Conservation (phyloP, 805 yeast species). For the Hanseniaspora jakobsenii region DNA sequence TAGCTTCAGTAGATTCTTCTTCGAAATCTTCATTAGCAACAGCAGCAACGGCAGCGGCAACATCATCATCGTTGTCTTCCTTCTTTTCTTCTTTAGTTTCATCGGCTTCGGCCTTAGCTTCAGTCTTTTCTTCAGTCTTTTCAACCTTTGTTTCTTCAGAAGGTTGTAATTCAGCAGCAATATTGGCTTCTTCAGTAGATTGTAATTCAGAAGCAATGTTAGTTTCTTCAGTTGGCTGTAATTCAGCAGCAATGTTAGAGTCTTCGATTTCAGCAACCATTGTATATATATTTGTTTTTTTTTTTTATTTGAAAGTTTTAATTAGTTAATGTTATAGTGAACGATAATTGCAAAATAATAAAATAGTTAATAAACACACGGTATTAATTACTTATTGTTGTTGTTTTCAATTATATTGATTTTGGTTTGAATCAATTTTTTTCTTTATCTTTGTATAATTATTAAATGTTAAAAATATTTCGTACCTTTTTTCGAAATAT, state of each 20-base stretch:
- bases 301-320: background rate
- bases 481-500: too few species aligned
- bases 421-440: too few species aligned
- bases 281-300: background rate
- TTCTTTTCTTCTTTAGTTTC: slow-evolving; percentile 7
- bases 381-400: too few species aligned
- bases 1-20: background rate
- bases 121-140: background rate
- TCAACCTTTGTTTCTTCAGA: background rate
- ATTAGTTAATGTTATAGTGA: too few species aligned
- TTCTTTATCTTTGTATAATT: too few species aligned
- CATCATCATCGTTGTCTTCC: background rate
- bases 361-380: too few species aligned
- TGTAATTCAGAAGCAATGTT: slow-evolving; percentile 15
- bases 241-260: slow-evolving; percentile 19
- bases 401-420: too few species aligned
- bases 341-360: too few species aligned
- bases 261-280: slow-evolving; percentile 18
- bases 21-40: slow-evolving; percentile 18
- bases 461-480: too few species aligned
- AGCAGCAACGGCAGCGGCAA: slow-evolving; percentile 24
- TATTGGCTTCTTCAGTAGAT: slow-evolving; percentile 14
- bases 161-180: slow-evolving; percentile 1
- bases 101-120: slow-evolving; percentile 5
- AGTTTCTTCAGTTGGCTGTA: slow-evolving; percentile 16